These are phyloP conservation scores for Brettanomyces sp. DNA, from an alignment of 805 yeast species.

Conservation along the genomic window DNA sequence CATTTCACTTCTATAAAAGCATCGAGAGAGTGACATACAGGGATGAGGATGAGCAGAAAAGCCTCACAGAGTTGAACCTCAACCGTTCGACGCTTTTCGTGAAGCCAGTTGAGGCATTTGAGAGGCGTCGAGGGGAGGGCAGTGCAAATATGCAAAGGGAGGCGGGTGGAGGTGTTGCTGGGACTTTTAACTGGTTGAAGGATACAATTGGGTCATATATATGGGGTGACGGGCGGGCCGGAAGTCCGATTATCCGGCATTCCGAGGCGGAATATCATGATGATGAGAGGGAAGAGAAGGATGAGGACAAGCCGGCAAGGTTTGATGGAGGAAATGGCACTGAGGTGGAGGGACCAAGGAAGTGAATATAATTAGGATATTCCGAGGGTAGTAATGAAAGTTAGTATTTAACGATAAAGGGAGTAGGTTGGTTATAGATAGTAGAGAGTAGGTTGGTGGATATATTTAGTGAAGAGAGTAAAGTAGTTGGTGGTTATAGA, in stretches of 20 bases:
- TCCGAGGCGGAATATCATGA: constrained; percentile 1
- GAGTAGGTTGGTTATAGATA: no score
- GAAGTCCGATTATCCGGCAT: background rate
- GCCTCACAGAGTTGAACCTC: constrained; percentile 46
- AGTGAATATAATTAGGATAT: background rate
- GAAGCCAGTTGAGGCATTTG: constrained; percentile 39
- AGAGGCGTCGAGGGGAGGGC: constrained; percentile 2
- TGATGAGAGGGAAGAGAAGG: background rate
- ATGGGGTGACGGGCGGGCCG: constrained; percentile 6
- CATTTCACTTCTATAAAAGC: constrained; percentile 42
- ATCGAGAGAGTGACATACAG: constrained; percentile 58
- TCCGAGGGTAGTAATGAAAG: no score
- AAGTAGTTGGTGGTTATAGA: no score
- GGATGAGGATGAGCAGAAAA: constrained; percentile 47
- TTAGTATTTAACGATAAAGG: no score
- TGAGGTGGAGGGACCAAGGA: background rate
- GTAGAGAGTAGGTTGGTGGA: no score
- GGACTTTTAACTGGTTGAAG: constrained; percentile 20
- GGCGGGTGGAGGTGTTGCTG: background rate
- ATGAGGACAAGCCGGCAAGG: background rate
- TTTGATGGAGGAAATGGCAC: background rate
- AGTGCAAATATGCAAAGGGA: background rate
- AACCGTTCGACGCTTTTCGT: constrained; percentile 64
- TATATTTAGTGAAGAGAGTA: no score
- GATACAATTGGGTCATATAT: constrained; percentile 11